Base-by-base conservation (phyloP, 1,284 basidiomycete genomes). In the Tylopilus sp. region DNA sequence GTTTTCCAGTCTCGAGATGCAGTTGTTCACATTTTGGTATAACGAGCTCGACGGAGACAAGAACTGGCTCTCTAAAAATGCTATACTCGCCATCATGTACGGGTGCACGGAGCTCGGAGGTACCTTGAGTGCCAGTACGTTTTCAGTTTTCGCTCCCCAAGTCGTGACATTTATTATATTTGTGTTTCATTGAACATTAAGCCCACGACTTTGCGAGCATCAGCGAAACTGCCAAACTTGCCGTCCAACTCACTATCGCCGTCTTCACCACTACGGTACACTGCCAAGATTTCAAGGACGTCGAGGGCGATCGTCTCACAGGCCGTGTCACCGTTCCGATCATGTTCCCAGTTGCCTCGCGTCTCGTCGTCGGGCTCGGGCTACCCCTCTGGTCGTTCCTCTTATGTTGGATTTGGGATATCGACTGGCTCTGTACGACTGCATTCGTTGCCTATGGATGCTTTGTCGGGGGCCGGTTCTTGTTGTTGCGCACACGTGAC, bases 241-340 rank as follows among this genome's bases (percentile, higher is more conserved):
- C 77, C 0, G 54, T 77, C 12, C 76, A 74, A 6, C 52, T 79
- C 32, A 79, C 72, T 4, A 65, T 76, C 7, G 67, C 71, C 1
- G 70, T 75, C 32, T 77, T 77, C 44, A 56, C 76, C 1, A 80
- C 80, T 0, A 83, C 82, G 1, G 78, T 82, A 9, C 81, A 84
- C 44, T 75, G 80, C 12, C 82, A 84, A 64, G 82, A 83, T 65
- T 84, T 84, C 63, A 76, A 79, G 36, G 82, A 83, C 63, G 65
- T 74, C 16, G 69, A 74, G 5, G 81, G 82, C 1, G 82, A 84
- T 54, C 63, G 64, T 8, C 10, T 74, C 51, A 73, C 72, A 0
- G 80, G 79, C 1, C 77, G 82, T 0, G 39, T 62, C 2, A 83
- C 81, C 1, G 68, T 83, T 19, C 81, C 82, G 3, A 79, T 81